Evolutionary conservation across 352 stramenopile species (phyloP).

Genomic region (Elongisporangium undulatum): DNA sequence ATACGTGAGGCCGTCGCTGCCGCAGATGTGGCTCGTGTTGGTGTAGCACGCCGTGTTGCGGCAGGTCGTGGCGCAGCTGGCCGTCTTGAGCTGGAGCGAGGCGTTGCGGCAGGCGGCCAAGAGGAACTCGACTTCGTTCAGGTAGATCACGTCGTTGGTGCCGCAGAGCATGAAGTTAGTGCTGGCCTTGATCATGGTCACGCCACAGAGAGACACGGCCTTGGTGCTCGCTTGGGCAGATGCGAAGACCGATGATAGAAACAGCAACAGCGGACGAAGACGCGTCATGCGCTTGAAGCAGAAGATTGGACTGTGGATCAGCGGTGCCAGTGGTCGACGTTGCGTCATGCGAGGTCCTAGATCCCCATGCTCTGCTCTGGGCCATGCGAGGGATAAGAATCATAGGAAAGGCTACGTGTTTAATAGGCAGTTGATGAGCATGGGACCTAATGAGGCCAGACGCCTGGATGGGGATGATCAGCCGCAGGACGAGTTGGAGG

Average conservation of each 20-base stretch:
- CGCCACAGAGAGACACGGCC: not conserved
- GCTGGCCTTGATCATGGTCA: not conserved
- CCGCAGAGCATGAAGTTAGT: constrained; percentile 15
- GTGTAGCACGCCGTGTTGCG: constrained; percentile 5
- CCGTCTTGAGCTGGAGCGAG: constrained; percentile 10
- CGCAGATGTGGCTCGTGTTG: constrained; percentile 18
- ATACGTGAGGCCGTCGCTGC: constrained; percentile 40
- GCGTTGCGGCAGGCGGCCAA: constrained; percentile 22
- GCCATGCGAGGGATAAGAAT: not conserved
- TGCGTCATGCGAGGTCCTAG: not conserved
- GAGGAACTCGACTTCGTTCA: constrained; percentile 25
- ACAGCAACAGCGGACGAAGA: not conserved
- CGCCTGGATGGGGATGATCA: not conserved
- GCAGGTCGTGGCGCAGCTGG: not conserved
- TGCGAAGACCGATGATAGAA: not conserved
- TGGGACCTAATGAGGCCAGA: too few species aligned
- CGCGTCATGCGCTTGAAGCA: not conserved
- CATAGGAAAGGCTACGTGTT: not conserved
- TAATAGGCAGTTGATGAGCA: not conserved
- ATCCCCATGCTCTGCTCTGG: not conserved
- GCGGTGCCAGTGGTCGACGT: not conserved
- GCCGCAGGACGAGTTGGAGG: not conserved
- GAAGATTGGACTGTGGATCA: not conserved
- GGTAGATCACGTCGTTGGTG: constrained; percentile 25
- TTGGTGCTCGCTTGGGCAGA: not conserved